Evolutionary conservation across 768 basidiomycete species (phyloP).

Genomic region (Trametes meyenii): DNA sequence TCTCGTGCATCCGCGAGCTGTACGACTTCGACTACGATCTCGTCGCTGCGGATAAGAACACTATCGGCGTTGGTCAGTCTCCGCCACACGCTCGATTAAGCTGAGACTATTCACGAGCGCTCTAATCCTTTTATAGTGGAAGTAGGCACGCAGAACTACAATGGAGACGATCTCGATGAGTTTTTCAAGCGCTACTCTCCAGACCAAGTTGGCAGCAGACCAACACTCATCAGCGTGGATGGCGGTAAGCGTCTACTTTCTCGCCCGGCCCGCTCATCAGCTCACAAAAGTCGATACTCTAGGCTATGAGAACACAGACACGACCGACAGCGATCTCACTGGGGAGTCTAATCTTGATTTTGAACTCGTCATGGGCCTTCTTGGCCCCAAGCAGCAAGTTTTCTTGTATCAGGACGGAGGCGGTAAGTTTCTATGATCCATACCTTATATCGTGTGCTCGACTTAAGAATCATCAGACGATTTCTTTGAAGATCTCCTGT

Average conservation of each 20-base stretch:
- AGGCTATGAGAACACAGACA: slow-evolving; percentile 23
- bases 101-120: too few species aligned
- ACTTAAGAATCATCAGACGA: slow-evolving; percentile 34
- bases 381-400: slow-evolving; percentile 12
- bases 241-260: slow-evolving; percentile 35
- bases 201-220: slow-evolving; percentile 40
- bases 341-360: slow-evolving; percentile 74
- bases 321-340: slow-evolving; percentile 48
- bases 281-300: background rate
- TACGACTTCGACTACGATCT: slow-evolving; percentile 32
- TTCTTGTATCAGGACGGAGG: slow-evolving; percentile 23
- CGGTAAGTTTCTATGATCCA: background rate
- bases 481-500: slow-evolving; percentile 46
- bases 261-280: background rate
- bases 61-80: slow-evolving; percentile 33
- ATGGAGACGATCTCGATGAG: slow-evolving; percentile 43
- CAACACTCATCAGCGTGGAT: slow-evolving; percentile 36
- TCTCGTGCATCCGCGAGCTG: slow-evolving; percentile 33
- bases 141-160: slow-evolving; percentile 44
- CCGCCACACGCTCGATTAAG: too few species aligned
- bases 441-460: background rate
- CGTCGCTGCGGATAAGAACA: slow-evolving; percentile 27
- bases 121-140: slow-evolving; percentile 36
- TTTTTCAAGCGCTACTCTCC: slow-evolving; percentile 45
- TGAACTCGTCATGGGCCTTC: slow-evolving; percentile 60